Evolutionary conservation across 2,329 filamentous ascomycete genomes (phyloP).

Genomic region (Trichoderma endophyticum): DNA sequence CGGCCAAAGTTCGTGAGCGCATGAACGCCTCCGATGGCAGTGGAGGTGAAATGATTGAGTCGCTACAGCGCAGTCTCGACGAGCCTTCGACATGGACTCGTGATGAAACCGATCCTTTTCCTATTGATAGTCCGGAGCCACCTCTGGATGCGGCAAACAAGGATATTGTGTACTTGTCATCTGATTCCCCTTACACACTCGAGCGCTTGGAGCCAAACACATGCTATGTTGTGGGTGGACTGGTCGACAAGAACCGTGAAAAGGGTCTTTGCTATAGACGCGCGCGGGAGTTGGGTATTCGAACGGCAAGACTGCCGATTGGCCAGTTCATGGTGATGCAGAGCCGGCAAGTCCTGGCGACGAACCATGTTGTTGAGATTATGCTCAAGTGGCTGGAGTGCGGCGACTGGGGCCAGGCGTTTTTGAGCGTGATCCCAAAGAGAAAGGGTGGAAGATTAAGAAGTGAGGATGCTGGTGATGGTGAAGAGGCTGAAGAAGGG

Average conservation of each 20-base stretch:
- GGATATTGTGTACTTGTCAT: constrained; percentile 79
- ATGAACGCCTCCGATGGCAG: constrained; percentile 49
- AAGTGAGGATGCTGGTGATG: constrained; percentile 28
- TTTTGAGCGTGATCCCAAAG: constrained; percentile 83
- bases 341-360: constrained; percentile 80
- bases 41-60: constrained; percentile 59
- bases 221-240: constrained; percentile 87
- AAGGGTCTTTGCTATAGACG: constrained; percentile 90
- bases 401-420: constrained; percentile 88
- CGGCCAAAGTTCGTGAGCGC: constrained; percentile 59
- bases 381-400: constrained; percentile 91
- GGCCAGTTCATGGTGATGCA: constrained; percentile 93
- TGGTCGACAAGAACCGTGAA: constrained; percentile 95
- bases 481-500: constrained; percentile 28
- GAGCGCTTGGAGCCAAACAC: constrained; percentile 80
- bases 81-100: constrained; percentile 30
- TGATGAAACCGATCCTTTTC: constrained; percentile 34
- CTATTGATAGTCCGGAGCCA: constrained; percentile 34
- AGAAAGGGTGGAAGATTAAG: constrained; percentile 77
- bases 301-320: constrained; percentile 88
- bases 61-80: constrained; percentile 45
- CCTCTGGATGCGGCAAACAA: constrained; percentile 33
- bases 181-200: constrained; percentile 84
- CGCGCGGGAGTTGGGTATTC: constrained; percentile 70
- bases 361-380: constrained; percentile 95